Evolutionary conservation across 2,329 filamentous ascomycete genomes (phyloP), one percentile per base, ranked within the genome.

Genomic region (Aspergillus calidoustus): DNA sequence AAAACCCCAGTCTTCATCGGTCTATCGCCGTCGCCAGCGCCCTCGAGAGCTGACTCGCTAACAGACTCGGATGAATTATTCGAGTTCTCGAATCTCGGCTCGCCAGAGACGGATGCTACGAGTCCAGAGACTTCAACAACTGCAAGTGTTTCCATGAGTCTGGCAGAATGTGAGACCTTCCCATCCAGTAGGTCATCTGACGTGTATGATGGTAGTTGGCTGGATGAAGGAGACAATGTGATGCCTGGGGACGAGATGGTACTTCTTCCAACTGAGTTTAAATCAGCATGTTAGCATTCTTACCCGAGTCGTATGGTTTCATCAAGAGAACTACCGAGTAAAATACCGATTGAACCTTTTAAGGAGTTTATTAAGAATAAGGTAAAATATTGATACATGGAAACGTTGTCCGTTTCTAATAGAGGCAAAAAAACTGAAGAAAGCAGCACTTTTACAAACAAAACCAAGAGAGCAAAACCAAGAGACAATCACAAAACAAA

Each of bases 201-300:
- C 9, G 13, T 34, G 19, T 43, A 3, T 28, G n/a, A 41, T 25
- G 52, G n/a, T 15, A 46, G 43, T 30, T 17, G 25, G 11, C 51
- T 52, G 25, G 44, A 58, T 13, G 22, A 38, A 4, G 48, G 54
- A 11, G 55, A 52, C 6, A 28, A 48, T 19, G 30, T 41, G 22
- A 25, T n/a, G n/a, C 44, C 31, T 22, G 44, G 19, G 22, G 60
- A 63, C 22, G 57, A 63, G 38, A 50, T 63, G 30, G 48, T 60
- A 13, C 57, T 60, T 57, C 38, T 63, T 17, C 51, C 51, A 7
- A 43, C 46, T 13, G 15, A 41, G 34, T 6, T 41, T 15, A 41
- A 15, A 41, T 8, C 34, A 41, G 11, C 11, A 41, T 41, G 13
- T 8, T 41, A 41, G 15, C 11, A 41, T 41, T 15, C 15, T 41